Evolutionary conservation across 2,329 filamentous ascomycete species (phyloP), one percentile per base, ranked within the genome.

Genomic region (Arthrobotrys megalospora): DNA sequence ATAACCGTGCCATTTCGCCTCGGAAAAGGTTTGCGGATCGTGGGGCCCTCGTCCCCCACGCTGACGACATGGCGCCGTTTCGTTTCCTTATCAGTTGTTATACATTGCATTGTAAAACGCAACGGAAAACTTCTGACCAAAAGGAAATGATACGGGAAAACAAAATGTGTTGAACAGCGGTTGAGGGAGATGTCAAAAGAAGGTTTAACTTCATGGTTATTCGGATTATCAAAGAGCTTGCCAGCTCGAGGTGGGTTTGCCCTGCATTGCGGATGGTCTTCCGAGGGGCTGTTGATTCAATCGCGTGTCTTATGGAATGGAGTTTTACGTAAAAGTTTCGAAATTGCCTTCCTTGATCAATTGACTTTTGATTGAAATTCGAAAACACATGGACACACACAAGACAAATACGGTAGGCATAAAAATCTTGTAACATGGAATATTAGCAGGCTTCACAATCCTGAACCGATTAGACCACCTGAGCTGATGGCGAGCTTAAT

Each of bases 21-120:
- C 70, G 70, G 70, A 75, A 43, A 75, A 75, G 34, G 53, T 14
- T 38, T 75, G 70, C 70, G 70, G 69, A 66, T 48, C 32, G n/a
- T 38, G 41, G 34, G 38, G 16, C 14, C 16, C 21, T 38, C 19
- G n/a, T 58, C 70, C 60, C 70, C 63, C 70, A 75, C 70, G 60
- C 52, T 67, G 62, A 75, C 70, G 43, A 62, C 50, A 62, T 52
- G 62, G 41, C 24, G 24, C 47, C 38, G 28, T 6, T 28, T 28
- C 5, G 34, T 55, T 8, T 55, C 48, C 69, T 73, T 73, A 73
- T 73, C 69, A 66, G 50, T 14, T 16, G 3, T n/a, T 16, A 53
- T 34, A 34, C 36, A 8, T 38, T 38, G 24, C 24, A 28, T 11
- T 12, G 47, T 50, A 50, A 50, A 32, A 7, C 7, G n/a, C 52